Evolutionary conservation across 306 rosid genomes (phyloP).

Genomic region (Malus sylvestris): DNA sequence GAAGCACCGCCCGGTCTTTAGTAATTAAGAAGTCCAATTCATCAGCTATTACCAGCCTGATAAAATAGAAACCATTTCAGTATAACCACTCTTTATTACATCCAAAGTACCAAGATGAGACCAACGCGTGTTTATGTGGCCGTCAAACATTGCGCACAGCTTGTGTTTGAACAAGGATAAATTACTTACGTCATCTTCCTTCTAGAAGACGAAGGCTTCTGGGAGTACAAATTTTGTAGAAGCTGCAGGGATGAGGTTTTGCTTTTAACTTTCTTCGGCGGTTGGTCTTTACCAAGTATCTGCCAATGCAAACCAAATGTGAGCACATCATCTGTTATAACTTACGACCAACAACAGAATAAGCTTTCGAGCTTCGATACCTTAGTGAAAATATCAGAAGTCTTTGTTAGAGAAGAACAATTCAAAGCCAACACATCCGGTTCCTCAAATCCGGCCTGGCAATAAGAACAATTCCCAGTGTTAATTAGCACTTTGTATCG

Average conservation of each 20-base stretch:
- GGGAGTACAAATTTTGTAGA: slow-evolving; percentile 69
- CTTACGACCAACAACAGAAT: not conserved
- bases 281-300: slow-evolving; percentile 48
- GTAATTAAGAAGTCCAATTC: slow-evolving; percentile 90
- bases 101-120: slow-evolving; percentile 12
- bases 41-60: slow-evolving; percentile 77
- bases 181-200: slow-evolving; percentile 62
- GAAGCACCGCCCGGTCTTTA: slow-evolving; percentile 76
- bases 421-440: slow-evolving; percentile 64
- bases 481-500: not conserved
- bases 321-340: slow-evolving; percentile 5
- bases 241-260: slow-evolving; percentile 54
- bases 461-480: slow-evolving; percentile 1
- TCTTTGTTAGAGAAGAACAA: slow-evolving; percentile 61
- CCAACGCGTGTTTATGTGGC: not conserved
- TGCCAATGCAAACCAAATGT: slow-evolving; percentile 22
- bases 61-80: not conserved
- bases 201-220: slow-evolving; percentile 34
- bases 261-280: slow-evolving; percentile 35
- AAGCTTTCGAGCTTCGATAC: slow-evolving; percentile 25
- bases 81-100: not conserved
- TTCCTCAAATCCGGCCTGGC: slow-evolving; percentile 43
- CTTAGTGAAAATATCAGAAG: slow-evolving; percentile 72
- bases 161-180: not conserved
- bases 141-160: not conserved